A percentile compares a stretch with the other conserved stretches of the same genome.
Evolutionary conservation across 768 basidiomycete species (phyloP).

Genomic region (Boletus huronensis): DNA sequence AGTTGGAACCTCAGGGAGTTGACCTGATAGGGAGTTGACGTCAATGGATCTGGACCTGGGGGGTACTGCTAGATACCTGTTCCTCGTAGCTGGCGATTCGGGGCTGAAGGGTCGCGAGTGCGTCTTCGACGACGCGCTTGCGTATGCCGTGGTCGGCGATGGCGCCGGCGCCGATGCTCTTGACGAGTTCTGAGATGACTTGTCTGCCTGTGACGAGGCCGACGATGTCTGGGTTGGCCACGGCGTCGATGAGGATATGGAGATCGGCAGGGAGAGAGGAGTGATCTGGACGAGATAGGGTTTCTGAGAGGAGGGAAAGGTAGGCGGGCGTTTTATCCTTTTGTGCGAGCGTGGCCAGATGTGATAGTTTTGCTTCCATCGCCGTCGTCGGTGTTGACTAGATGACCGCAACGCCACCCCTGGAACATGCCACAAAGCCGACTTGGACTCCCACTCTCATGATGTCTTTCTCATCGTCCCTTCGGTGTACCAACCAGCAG

Average conservation of each 20-base stretch:
- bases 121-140: slow-evolving; percentile 74
- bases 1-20: slow-evolving; percentile 82
- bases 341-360: slow-evolving; percentile 62
- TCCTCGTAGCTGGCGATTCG: slow-evolving; percentile 92
- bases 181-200: slow-evolving; percentile 82
- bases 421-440: background rate
- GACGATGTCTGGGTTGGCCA: slow-evolving; percentile 76
- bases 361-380: slow-evolving; percentile 68
- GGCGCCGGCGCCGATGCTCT: slow-evolving; percentile 52
- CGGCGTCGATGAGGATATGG: slow-evolving; percentile 70
- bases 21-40: slow-evolving; percentile 46
- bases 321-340: slow-evolving; percentile 84
- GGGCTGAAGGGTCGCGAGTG: slow-evolving; percentile 66
- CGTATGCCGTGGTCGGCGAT: slow-evolving; percentile 54
- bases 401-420: background rate
- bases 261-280: slow-evolving; percentile 51
- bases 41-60: slow-evolving; percentile 3
- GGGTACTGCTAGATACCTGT: slow-evolving; percentile 59
- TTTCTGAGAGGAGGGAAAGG: slow-evolving; percentile 61
- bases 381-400: background rate
- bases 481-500: background rate
- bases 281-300: slow-evolving; percentile 51
- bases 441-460: background rate
- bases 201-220: slow-evolving; percentile 88
- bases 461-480: background rate